A percentile compares a stretch with the other conserved stretches of the same genome.
phyloP scores from a whole-genome alignment of 1,284 basidiomycete genomes.

The Sanghuangporus weigelae region DNA sequence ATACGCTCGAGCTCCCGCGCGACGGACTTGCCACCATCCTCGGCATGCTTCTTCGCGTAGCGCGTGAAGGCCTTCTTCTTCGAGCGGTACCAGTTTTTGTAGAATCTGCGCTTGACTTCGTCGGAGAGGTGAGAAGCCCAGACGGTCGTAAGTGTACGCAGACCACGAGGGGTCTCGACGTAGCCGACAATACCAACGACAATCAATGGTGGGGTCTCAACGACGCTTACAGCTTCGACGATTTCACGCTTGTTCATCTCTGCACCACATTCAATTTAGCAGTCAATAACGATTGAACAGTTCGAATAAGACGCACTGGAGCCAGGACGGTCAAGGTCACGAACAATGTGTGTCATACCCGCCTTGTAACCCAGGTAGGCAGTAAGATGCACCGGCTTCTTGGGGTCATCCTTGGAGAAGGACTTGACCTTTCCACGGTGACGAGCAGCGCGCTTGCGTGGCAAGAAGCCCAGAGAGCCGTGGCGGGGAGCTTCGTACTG shows the following conservation, averaged over 20 bases:
- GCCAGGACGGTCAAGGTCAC: slow-evolving; percentile 98
- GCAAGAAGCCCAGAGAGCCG: slow-evolving; percentile 90
- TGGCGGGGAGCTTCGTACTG: slow-evolving; percentile 95
- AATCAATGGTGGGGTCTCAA: slow-evolving; percentile 98
- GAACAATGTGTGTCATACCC: slow-evolving; percentile 99
- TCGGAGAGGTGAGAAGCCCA: slow-evolving; percentile 83
- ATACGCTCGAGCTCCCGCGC: slow-evolving; percentile 98
- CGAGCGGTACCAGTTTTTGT: slow-evolving; percentile 99
- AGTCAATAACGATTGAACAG: neutral
- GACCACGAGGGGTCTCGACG: slow-evolving; percentile 98
- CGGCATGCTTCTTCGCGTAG: slow-evolving; percentile 99
- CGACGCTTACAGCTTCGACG: slow-evolving; percentile 94
- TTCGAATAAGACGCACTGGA: slow-evolving; percentile 65
- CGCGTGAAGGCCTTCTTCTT: slow-evolving; percentile 99
- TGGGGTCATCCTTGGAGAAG: slow-evolving; percentile 99
- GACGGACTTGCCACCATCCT: slow-evolving; percentile 90
- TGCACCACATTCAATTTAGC: slow-evolving; percentile 29
- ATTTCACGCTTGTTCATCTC: slow-evolving; percentile 99
- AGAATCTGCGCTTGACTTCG: slow-evolving; percentile 98
- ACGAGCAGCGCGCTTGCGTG: slow-evolving; percentile 91
- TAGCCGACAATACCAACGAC: slow-evolving; percentile 99
- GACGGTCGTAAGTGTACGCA: slow-evolving; percentile 81
- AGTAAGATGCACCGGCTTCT: slow-evolving; percentile 99
- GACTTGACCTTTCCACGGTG: slow-evolving; percentile 98
- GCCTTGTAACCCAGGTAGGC: slow-evolving; percentile 99